A percentile compares a stretch with the other conserved stretches of the same genome.
These are phyloP conservation scores for Bertia moriformis DNA, from an alignment of 2,329 filamentous ascomycete genomes.

Conservation along the genomic window DNA sequence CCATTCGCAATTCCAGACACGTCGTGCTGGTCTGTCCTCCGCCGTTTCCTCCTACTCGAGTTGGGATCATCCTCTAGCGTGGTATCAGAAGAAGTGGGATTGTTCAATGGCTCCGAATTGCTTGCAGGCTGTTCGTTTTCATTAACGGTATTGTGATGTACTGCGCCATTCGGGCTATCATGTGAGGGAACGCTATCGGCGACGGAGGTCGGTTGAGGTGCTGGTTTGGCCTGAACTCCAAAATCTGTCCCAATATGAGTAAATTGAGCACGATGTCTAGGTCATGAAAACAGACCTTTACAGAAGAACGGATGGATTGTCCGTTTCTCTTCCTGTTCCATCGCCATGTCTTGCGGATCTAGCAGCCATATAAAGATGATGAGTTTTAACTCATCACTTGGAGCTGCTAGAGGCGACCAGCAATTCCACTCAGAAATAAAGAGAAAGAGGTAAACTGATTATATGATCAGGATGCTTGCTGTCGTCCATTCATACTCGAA, in stretches of 20 bases:
- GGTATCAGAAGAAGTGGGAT: constrained; percentile 1
- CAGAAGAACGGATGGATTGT: constrained; percentile 23
- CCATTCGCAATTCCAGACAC: too few relatives aligned
- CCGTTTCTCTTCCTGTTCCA: constrained; percentile 19
- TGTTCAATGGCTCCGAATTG: too few relatives aligned
- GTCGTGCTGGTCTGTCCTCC: too few relatives aligned
- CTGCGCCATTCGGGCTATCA: too few relatives aligned
- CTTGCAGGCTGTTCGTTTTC: too few relatives aligned
- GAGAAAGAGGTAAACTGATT: neutral
- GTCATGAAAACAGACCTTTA: too few relatives aligned
- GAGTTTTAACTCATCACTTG: neutral
- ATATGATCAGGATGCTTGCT: neutral
- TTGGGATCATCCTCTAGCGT: constrained; percentile 16
- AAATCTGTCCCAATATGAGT: too few relatives aligned
- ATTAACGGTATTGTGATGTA: too few relatives aligned
- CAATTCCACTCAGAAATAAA: neutral
- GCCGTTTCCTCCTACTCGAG: constrained; percentile 15
- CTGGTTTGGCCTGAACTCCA: too few relatives aligned
- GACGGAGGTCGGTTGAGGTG: too few relatives aligned
- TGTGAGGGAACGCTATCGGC: too few relatives aligned
- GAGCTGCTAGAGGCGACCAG: neutral
- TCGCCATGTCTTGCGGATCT: constrained; percentile 15
- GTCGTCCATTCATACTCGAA: neutral
- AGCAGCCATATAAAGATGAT: constrained; percentile 8
- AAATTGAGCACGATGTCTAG: too few relatives aligned